Evolutionary conservation across 148 eudicot species (phyloP), one percentile per base, ranked within the genome.

Genomic region (Heliamphora exappendiculata): DNA sequence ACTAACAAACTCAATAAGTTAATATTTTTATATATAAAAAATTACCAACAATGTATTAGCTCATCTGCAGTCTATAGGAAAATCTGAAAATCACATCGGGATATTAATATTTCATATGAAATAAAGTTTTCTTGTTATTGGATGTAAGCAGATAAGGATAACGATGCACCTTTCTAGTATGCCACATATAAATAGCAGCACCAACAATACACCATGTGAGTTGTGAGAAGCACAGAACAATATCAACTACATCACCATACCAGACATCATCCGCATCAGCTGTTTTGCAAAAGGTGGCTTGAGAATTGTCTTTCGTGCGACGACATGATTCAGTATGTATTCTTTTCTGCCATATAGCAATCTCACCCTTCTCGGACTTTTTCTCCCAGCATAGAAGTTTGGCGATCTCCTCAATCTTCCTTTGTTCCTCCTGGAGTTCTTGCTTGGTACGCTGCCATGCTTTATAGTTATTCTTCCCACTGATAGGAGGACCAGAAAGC

Each of bases 401-500:
- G 55, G 98, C 97, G 33, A 75, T 76, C 82, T 90, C 89, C 82
- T 94, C 97, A 79, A 94, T 94, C 72, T 88, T 92, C 76, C 88
- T 84, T 75, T 94, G 98, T 77, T 92, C 96, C 81, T 87, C 85
- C 86, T 88, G 78, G 49, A 92, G 89, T 45, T 92, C 97, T 79
- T 94, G 92, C 83, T 78, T 87, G 4, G 96, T 82, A 10, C 97
- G 96, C 78, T 90, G 89, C 98, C 98, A 94, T 74, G 92, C 82
- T 67, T 85, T 81, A 84, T 74, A 92, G 76, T 87, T 87, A 62
- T 71, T 83, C 85, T 85, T 92, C 97, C 97, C 92, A 82, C 89
- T 87, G 78, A 94, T 92, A n/a, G 98, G 97, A 57, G 98, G 98
- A 70, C 98, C 98, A 24, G 98, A 86, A 76, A 94, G 97, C 75